phyloP scores from a whole-genome alignment of 1,139 yeast species.

The Lodderomyces metapsilosis region DNA sequence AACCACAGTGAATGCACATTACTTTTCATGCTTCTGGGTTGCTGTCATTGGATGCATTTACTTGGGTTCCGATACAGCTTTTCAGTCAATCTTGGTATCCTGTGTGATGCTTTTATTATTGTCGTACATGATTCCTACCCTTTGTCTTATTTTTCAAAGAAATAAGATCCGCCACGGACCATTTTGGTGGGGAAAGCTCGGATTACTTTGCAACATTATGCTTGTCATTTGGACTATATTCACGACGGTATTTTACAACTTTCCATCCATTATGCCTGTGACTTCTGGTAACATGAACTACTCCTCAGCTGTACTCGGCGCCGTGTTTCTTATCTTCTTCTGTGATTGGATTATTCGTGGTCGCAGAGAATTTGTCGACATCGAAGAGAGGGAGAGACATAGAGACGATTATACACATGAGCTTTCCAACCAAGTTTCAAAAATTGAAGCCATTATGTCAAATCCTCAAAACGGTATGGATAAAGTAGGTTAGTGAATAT shows the following conservation, averaged over 20 bases:
- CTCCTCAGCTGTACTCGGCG: conserved; percentile 41
- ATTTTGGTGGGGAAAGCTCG: conserved; percentile 47
- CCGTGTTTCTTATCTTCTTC: conserved; percentile 29
- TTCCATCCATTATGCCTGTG: conserved; percentile 48
- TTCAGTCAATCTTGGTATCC: conserved; percentile 39
- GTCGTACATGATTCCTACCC: conserved; percentile 34
- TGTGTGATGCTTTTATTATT: conserved; percentile 37
- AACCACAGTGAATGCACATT: conserved; percentile 38
- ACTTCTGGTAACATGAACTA: conserved; percentile 47
- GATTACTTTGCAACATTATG: conserved; percentile 18
- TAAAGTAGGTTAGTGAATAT: no score
- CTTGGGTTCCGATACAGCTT: conserved; percentile 43
- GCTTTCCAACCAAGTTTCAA: conserved; percentile 26
- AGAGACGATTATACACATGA: conserved; percentile 26
- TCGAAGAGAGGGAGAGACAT: conserved; percentile 24
- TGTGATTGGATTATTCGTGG: conserved; percentile 43
- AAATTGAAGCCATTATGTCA: conserved; percentile 25
- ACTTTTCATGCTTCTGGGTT: conserved; percentile 36
- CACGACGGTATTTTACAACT: conserved; percentile 40
- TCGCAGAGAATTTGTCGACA: conserved; percentile 26
- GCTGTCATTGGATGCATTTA: conserved; percentile 40
- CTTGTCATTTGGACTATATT: conserved; percentile 41
- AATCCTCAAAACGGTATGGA: conserved; percentile 6
- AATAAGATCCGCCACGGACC: conserved; percentile 37
- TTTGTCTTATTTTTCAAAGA: conserved; percentile 34